A percentile compares a stretch with the other conserved stretches of the same genome.
phyloP scores from a whole-genome alignment of 139 green algal genomes.

The Astrephomene gubernaculifera region DNA sequence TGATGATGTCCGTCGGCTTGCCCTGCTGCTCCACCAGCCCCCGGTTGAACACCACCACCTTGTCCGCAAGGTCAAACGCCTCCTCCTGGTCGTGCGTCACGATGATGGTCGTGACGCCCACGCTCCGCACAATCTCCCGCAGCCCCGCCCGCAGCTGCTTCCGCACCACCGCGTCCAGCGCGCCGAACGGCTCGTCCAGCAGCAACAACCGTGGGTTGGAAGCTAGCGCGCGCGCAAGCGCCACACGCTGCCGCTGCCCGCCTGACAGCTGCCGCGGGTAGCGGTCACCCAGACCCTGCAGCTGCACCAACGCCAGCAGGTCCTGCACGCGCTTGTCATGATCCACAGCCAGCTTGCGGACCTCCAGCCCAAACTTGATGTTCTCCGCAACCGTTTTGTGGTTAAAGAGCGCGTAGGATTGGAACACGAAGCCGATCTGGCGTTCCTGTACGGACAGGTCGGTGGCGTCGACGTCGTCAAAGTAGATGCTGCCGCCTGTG shows the following conservation, averaged over 20 bases:
- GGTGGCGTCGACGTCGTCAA: constrained; percentile 78
- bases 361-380: constrained; percentile 88
- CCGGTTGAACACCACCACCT: constrained; percentile 67
- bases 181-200: constrained; percentile 91
- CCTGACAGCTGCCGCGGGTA: constrained; percentile 86
- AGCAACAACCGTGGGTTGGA: constrained; percentile 82
- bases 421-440: constrained; percentile 91
- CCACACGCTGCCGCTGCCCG: constrained; percentile 93
- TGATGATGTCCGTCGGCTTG: constrained; percentile 71
- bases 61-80: constrained; percentile 87
- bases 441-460: constrained; percentile 61
- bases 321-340: constrained; percentile 78
- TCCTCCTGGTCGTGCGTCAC: constrained; percentile 94
- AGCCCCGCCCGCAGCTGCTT: constrained; percentile 74
- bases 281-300: constrained; percentile 72
- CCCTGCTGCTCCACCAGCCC: constrained; percentile 78
- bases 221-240: constrained; percentile 91
- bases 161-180: constrained; percentile 83
- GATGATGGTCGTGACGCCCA: constrained; percentile 87
- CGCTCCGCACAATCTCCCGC: constrained; percentile 77
- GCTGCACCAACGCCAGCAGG: constrained; percentile 86
- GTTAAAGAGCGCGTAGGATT: constrained; percentile 93
- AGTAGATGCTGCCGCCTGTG: constrained; percentile 78
- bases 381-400: constrained; percentile 94
- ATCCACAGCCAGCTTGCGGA: constrained; percentile 78